Percentiles rank a stretch among this genome's conserved stretches.
Evolutionary conservation across 345 rosid species (phyloP).

Genomic region (Gossypium herbaceum): DNA sequence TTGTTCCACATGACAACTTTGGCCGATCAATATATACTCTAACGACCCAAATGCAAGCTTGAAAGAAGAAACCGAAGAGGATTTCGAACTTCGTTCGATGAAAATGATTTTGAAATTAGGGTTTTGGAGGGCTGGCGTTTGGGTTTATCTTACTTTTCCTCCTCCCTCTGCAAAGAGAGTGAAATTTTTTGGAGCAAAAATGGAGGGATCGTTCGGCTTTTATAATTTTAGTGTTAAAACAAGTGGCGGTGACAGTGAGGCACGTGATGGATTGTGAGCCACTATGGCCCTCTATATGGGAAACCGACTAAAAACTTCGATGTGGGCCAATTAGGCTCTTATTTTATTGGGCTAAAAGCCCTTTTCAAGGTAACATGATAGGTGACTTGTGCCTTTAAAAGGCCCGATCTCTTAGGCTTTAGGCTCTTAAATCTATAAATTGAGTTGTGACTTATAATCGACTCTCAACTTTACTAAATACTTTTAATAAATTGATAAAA

Average conservation of each 20-base stretch:
- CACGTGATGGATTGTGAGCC: background rate
- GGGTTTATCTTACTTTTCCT: background rate
- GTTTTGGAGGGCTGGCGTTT: background rate
- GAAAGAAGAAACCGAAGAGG: background rate
- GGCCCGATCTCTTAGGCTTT: too few species aligned
- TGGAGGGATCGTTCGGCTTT: background rate
- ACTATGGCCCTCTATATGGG: background rate
- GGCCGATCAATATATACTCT: background rate
- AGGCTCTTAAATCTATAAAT: too few species aligned
- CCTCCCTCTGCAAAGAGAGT: slow-evolving; percentile 9
- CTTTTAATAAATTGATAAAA: too few species aligned
- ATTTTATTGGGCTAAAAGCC: background rate
- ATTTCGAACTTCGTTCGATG: background rate
- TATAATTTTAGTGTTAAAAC: background rate
- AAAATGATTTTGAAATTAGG: background rate
- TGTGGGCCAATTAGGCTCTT: background rate
- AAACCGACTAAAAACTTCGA: background rate
- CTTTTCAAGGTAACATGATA: too few species aligned
- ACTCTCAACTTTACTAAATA: too few species aligned
- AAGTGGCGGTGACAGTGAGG: background rate
- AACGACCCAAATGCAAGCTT: background rate
- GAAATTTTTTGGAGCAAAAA: background rate
- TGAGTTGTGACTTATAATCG: too few species aligned
- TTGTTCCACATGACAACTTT: slow-evolving; percentile 25
- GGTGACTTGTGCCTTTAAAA: too few species aligned